Evolutionary conservation across 441 rosid genomes (phyloP).

Genomic region (Omphalea diandra): DNA sequence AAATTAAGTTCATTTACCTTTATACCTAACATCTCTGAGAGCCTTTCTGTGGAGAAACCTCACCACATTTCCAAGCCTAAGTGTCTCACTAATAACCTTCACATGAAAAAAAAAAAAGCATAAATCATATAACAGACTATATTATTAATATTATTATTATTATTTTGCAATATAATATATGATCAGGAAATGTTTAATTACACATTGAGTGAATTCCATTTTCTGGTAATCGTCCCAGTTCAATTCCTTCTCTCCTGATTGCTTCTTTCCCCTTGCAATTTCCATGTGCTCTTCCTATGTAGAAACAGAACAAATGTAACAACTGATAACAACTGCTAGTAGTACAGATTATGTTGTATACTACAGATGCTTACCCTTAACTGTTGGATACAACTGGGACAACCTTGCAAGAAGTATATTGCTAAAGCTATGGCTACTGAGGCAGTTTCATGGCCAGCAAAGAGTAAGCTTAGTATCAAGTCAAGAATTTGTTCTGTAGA

Average conservation of each 20-base stretch:
- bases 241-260: slow-evolving; percentile 52
- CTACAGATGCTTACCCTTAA: slow-evolving; percentile 50
- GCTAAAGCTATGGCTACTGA: slow-evolving; percentile 88
- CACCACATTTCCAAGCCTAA: slow-evolving; percentile 92
- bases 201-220: slow-evolving; percentile 97
- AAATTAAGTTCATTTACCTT: no score
- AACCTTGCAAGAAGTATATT: slow-evolving; percentile 76
- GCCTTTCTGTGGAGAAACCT: slow-evolving; percentile 96
- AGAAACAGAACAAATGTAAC: background rate
- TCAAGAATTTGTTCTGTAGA: slow-evolving; percentile 95
- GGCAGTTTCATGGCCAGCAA: slow-evolving; percentile 97
- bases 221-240: slow-evolving; percentile 96
- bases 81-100: slow-evolving; percentile 90
- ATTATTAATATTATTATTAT: background rate
- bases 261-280: slow-evolving; percentile 58
- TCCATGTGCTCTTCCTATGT: slow-evolving; percentile 77
- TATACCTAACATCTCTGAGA: slow-evolving; percentile 65
- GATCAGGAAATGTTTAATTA: slow-evolving; percentile 29
- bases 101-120: background rate
- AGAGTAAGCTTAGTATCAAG: slow-evolving; percentile 78
- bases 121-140: background rate
- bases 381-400: slow-evolving; percentile 66
- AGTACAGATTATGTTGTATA: no score
- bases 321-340: no score
- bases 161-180: no score